phyloP scores from a whole-genome alignment of 2,329 filamentous ascomycete species.

The Rhexocercosporidium sp. region DNA sequence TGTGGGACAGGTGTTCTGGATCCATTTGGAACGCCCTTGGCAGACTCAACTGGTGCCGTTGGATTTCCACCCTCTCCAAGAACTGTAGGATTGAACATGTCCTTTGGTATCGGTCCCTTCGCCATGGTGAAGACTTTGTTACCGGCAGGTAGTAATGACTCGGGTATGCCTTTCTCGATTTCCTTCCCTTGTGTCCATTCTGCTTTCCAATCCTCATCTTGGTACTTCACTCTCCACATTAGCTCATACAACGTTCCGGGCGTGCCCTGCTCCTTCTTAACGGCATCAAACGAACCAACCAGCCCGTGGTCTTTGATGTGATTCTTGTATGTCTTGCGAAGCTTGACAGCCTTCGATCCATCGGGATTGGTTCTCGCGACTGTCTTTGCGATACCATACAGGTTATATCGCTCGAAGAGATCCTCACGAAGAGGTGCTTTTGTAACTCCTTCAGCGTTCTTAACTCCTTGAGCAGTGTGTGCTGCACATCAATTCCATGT shows the following conservation, averaged over 20 bases:
- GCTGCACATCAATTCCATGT: constrained; percentile 41
- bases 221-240: constrained; percentile 46
- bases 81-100: constrained; percentile 61
- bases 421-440: constrained; percentile 56
- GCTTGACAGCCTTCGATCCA: constrained; percentile 66
- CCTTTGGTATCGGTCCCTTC: constrained; percentile 60
- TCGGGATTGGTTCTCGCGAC: constrained; percentile 68
- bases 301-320: constrained; percentile 69
- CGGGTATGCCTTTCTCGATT: constrained; percentile 58
- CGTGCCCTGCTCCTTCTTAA: constrained; percentile 59
- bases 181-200: constrained; percentile 60
- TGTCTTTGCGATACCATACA: constrained; percentile 61
- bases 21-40: constrained; percentile 29
- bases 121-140: constrained; percentile 61
- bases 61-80: constrained; percentile 55
- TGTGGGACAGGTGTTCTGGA: constrained; percentile 26
- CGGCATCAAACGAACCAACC: constrained; percentile 64
- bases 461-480: constrained; percentile 28
- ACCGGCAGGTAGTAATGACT: constrained; percentile 50
- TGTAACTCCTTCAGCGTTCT: background rate
- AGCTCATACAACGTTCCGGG: constrained; percentile 59
- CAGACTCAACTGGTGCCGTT: constrained; percentile 18
- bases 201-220: constrained; percentile 63
- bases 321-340: constrained; percentile 72
- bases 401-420: constrained; percentile 62